phyloP scores from a whole-genome alignment of 495 filamentous ascomycete species.

The Daldinia vernicosa region DNA sequence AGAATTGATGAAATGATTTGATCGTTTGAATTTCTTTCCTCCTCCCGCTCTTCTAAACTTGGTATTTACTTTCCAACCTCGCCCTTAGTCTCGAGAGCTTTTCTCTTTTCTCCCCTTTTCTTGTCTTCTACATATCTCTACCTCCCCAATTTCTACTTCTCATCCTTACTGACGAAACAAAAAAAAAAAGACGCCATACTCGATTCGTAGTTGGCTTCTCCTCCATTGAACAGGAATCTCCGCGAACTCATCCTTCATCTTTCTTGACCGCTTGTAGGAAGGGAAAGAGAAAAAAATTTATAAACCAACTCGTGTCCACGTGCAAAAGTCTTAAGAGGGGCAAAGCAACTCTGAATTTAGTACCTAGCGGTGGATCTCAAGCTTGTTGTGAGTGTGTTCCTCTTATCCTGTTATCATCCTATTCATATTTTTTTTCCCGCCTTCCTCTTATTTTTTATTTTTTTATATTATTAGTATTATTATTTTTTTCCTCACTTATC shows the following conservation, averaged over 20 bases:
- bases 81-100: slow-evolving; percentile 23
- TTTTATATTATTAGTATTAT: background rate
- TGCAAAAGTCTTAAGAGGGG: slow-evolving; percentile 39
- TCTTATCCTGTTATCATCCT: slow-evolving; percentile 26
- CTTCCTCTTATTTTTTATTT: slow-evolving; percentile 35
- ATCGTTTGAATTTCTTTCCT: slow-evolving; percentile 33
- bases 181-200: slow-evolving; percentile 14
- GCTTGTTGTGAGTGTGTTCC: slow-evolving; percentile 41
- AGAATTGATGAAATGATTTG: slow-evolving; percentile 43
- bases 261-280: slow-evolving; percentile 40
- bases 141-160: slow-evolving; percentile 13
- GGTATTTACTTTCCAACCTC: slow-evolving; percentile 46
- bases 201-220: slow-evolving; percentile 29
- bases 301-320: slow-evolving; percentile 41
- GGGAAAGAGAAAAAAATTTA: slow-evolving; percentile 23
- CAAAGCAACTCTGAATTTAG: slow-evolving; percentile 37
- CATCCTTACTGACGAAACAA: slow-evolving; percentile 16
- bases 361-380: slow-evolving; percentile 38
- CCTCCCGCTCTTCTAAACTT: slow-evolving; percentile 37
- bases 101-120: slow-evolving; percentile 15
- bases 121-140: slow-evolving; percentile 40
- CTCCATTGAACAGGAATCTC: slow-evolving; percentile 35
- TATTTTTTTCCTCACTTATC: slow-evolving; percentile 10
- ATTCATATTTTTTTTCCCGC: slow-evolving; percentile 41
- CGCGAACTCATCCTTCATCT: slow-evolving; percentile 33